phyloP scores from a whole-genome alignment of 257 asterid species.

The Lycium barbarum region DNA sequence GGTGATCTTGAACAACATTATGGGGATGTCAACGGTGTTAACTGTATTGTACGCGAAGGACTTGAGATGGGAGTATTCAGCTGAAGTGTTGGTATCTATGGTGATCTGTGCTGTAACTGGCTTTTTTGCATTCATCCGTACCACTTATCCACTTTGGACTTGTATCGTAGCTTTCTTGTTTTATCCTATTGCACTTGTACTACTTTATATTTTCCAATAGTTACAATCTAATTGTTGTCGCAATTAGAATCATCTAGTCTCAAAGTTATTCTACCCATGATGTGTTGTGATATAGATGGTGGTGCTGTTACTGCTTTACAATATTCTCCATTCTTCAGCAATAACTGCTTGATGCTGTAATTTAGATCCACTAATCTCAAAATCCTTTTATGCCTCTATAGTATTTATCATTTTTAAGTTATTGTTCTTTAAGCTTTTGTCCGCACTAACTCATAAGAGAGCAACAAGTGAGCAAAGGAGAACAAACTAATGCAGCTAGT shows the following conservation, averaged over 20 bases:
- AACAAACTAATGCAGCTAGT: neutral
- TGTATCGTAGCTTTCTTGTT: slow-evolving; percentile 56
- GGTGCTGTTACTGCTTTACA: neutral
- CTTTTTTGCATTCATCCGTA: slow-evolving; percentile 45
- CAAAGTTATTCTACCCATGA: neutral
- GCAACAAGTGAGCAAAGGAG: no score
- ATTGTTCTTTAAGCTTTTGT: neutral
- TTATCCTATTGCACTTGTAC: slow-evolving; percentile 56
- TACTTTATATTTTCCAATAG: slow-evolving; percentile 51
- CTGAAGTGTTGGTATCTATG: slow-evolving; percentile 59
- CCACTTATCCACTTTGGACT: slow-evolving; percentile 61
- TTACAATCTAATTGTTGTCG: neutral
- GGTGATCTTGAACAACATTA: slow-evolving; percentile 68
- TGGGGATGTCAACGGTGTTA: slow-evolving; percentile 57
- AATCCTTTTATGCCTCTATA: neutral
- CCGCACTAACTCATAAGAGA: neutral
- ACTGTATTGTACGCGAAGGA: slow-evolving; percentile 60
- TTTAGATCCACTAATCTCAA: neutral
- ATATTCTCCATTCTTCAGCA: neutral
- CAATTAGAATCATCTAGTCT: neutral
- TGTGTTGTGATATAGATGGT: neutral
- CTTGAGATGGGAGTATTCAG: slow-evolving; percentile 66
- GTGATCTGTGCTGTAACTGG: slow-evolving; percentile 54
- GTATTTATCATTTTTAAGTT: neutral
- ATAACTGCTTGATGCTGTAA: neutral